Evolutionary conservation across 768 basidiomycete species (phyloP).

Genomic region (Pleurotus djamor): DNA sequence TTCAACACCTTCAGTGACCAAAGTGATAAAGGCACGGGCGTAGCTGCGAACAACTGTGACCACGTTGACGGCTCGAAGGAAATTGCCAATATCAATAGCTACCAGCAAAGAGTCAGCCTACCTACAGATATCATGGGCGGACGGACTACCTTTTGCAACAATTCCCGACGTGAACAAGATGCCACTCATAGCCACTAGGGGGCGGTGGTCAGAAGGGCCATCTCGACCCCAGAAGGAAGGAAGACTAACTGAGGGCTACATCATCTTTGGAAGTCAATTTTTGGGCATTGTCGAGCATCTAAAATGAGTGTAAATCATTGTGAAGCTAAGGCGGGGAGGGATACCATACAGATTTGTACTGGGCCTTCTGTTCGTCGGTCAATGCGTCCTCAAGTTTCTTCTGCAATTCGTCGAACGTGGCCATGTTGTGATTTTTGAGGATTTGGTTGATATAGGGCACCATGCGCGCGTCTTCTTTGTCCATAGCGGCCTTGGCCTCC

Average conservation of each 20-base stretch:
- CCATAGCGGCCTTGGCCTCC: slow-evolving; percentile 5
- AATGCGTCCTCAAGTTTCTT: slow-evolving; percentile 1
- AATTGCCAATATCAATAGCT: slow-evolving; percentile 3
- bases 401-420: slow-evolving; percentile 4
- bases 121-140: background rate
- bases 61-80: slow-evolving; percentile 3
- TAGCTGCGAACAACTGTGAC: slow-evolving; percentile 1
- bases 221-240: too few species aligned
- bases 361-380: background rate
- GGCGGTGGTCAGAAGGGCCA: too few species aligned
- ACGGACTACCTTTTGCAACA: background rate
- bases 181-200: background rate
- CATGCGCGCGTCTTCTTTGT: slow-evolving; percentile 5
- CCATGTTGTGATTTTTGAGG: slow-evolving; percentile 3
- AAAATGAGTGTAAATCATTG: background rate
- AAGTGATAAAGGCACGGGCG: slow-evolving; percentile 3
- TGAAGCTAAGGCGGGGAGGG: background rate
- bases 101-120: background rate
- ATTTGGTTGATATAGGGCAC: slow-evolving; percentile 3
- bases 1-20: slow-evolving; percentile 2
- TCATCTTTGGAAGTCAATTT: background rate
- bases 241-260: background rate
- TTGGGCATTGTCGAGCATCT: background rate
- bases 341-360: background rate
- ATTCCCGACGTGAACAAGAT: slow-evolving; percentile 1